Conservation (phyloP, 2,329 filamentous ascomycete genomes). For the Diaporthe australafricana region DNA sequence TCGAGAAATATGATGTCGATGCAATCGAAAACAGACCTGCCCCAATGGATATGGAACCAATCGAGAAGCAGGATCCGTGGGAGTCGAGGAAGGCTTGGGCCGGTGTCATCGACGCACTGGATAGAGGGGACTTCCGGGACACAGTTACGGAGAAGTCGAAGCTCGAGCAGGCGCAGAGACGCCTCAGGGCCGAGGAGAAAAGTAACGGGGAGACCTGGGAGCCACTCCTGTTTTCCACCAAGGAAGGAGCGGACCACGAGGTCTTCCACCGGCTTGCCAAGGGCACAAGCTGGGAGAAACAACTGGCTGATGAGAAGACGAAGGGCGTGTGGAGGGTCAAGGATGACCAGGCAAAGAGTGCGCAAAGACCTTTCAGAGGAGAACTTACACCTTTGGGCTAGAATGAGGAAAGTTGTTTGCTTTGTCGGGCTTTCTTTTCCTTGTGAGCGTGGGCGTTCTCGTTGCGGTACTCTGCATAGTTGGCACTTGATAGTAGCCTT, state of each 20-base stretch:
- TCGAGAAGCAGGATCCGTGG: slow-evolving; percentile 80
- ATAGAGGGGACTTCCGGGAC: slow-evolving; percentile 78
- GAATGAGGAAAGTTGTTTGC: not conserved
- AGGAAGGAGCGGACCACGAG: slow-evolving; percentile 42
- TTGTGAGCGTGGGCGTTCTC: slow-evolving; percentile 41
- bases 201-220: slow-evolving; percentile 56
- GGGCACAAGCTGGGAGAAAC: slow-evolving; percentile 41
- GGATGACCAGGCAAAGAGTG: slow-evolving; percentile 39
- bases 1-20: slow-evolving; percentile 53
- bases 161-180: slow-evolving; percentile 85
- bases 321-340: slow-evolving; percentile 54
- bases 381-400: slow-evolving; percentile 48
- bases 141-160: slow-evolving; percentile 79
- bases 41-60: slow-evolving; percentile 54
- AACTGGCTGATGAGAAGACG: slow-evolving; percentile 49
- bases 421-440: not conserved
- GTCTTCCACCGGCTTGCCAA: slow-evolving; percentile 48
- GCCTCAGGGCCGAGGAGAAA: slow-evolving; percentile 77
- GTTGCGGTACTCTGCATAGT: not conserved
- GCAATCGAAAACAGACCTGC: slow-evolving; percentile 47
- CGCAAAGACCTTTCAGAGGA: slow-evolving; percentile 49
- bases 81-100: slow-evolving; percentile 86
- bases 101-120: slow-evolving; percentile 79
- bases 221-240: slow-evolving; percentile 51
- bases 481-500: not conserved